These are phyloP conservation scores for Periconia macrospinosa DNA, from an alignment of 2,329 filamentous ascomycete species.

Conservation along the genomic window DNA sequence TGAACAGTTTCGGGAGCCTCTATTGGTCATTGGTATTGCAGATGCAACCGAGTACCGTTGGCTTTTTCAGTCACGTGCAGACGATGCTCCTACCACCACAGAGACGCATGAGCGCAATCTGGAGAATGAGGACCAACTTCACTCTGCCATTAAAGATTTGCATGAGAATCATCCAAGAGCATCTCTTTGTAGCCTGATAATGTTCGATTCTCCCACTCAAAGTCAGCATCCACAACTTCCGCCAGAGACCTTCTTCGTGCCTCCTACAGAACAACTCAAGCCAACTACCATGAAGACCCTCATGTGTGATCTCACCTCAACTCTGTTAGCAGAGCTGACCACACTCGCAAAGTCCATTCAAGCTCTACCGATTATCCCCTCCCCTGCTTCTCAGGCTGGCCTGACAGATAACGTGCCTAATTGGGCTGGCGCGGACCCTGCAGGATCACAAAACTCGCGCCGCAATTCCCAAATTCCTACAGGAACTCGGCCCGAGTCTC, in stretches of 20 bases:
- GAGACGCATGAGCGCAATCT: conserved; percentile 14
- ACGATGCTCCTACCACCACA: conserved; percentile 4
- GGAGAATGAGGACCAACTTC: conserved; percentile 42
- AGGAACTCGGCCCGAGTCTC: conserved; percentile 33
- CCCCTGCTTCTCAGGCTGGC: conserved; percentile 35
- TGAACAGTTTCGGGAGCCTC: conserved; percentile 83
- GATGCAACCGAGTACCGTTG: conserved; percentile 69
- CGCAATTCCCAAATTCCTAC: conserved; percentile 35
- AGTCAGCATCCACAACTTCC: conserved; percentile 47
- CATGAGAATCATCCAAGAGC: conserved; percentile 74
- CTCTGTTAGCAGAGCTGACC: conserved; percentile 51
- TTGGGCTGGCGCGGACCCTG: conserved; percentile 32
- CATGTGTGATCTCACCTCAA: conserved; percentile 49
- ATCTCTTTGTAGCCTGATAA: conserved; percentile 73
- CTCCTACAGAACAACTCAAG: conserved; percentile 67
- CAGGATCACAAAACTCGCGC: conserved; percentile 23
- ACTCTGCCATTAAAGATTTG: conserved; percentile 69
- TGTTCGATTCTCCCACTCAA: conserved; percentile 70
- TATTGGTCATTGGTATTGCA: conserved; percentile 81
- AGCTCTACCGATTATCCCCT: conserved; percentile 66
- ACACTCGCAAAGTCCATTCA: conserved; percentile 52
- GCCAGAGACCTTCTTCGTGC: conserved; percentile 72
- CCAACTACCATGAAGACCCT: conserved; percentile 65
- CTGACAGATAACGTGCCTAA: conserved; percentile 26
- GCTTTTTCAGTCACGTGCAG: conserved; percentile 47